Conservation (phyloP, 2,329 filamentous ascomycete species). For the Zymoseptoria passerinii region DNA sequence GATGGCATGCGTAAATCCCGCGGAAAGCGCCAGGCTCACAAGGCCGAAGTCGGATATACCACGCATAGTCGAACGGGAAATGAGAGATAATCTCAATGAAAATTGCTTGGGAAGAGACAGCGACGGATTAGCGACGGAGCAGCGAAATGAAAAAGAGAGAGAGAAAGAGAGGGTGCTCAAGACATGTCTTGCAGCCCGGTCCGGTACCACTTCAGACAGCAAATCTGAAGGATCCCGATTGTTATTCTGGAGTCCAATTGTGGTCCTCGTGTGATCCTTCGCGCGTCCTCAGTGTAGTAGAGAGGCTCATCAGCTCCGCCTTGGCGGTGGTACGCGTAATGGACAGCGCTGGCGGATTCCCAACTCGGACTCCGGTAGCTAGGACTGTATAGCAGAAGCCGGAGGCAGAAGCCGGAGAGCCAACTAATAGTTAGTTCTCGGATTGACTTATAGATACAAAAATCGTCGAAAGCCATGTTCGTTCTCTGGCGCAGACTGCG, state of each 20-base stretch:
- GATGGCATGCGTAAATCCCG: constrained; percentile 5
- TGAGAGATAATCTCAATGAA: background rate
- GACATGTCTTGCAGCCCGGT: background rate
- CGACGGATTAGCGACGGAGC: background rate
- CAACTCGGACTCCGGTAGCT: too few species aligned
- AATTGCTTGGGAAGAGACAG: background rate
- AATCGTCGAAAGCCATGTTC: too few species aligned
- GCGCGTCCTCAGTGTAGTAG: too few species aligned
- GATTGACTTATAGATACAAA: too few species aligned
- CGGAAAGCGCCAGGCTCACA: background rate
- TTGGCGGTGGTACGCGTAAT: background rate
- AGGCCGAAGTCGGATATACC: background rate
- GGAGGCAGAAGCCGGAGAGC: too few species aligned
- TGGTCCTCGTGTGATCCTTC: background rate
- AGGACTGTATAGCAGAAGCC: too few species aligned
- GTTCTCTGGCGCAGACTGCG: too few species aligned
- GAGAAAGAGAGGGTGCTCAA: background rate
- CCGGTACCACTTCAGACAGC: background rate
- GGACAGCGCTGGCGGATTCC: background rate
- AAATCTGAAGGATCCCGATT: background rate
- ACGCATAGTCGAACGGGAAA: background rate
- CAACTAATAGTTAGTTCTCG: too few species aligned
- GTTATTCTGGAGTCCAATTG: background rate
- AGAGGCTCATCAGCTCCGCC: background rate
- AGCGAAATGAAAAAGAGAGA: background rate